These are phyloP conservation scores for Pleurozium schreberi DNA, from an alignment of 225 moss, liverwort and hornwort species.

Conservation along the genomic window DNA sequence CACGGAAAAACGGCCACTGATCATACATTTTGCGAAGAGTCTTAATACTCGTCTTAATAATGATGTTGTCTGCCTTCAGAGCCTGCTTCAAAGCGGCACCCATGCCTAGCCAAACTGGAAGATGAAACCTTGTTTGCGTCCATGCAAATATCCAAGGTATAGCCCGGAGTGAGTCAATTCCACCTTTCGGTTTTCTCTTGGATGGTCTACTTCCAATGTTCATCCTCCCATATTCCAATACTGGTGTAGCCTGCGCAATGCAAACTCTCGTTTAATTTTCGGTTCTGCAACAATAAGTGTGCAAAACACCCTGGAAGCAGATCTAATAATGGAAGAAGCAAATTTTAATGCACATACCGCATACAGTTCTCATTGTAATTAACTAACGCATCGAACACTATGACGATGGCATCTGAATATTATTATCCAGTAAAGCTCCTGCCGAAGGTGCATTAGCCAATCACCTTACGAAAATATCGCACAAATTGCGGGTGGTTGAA, in stretches of 20 bases:
- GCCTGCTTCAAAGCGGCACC: constrained; percentile 73
- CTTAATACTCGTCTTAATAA: constrained; percentile 34
- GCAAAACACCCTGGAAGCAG: background rate
- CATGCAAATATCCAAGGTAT: constrained; percentile 98
- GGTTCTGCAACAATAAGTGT: background rate
- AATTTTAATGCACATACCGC: background rate
- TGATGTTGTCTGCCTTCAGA: constrained; percentile 26
- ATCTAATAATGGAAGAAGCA: background rate
- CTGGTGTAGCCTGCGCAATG: constrained; percentile 70
- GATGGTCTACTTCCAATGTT: constrained; percentile 95
- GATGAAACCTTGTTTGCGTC: constrained; percentile 95
- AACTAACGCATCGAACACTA: background rate
- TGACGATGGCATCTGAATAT: background rate
- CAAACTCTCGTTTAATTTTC: background rate
- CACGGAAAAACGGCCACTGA: constrained; percentile 90
- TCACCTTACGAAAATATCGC: constrained; percentile 76
- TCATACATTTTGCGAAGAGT: constrained; percentile 75
- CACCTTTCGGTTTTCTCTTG: constrained; percentile 88
- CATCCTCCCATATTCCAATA: constrained; percentile 87
- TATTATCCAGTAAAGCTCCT: background rate
- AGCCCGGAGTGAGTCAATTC: constrained; percentile 85
- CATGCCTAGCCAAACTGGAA: constrained; percentile 87
- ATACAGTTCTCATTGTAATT: background rate
- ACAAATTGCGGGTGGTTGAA: constrained; percentile 80
- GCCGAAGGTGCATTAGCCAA: background rate